These are phyloP conservation scores for Neurospora sp. DNA, from an alignment of 495 filamentous ascomycete species.

Conservation along the genomic window DNA sequence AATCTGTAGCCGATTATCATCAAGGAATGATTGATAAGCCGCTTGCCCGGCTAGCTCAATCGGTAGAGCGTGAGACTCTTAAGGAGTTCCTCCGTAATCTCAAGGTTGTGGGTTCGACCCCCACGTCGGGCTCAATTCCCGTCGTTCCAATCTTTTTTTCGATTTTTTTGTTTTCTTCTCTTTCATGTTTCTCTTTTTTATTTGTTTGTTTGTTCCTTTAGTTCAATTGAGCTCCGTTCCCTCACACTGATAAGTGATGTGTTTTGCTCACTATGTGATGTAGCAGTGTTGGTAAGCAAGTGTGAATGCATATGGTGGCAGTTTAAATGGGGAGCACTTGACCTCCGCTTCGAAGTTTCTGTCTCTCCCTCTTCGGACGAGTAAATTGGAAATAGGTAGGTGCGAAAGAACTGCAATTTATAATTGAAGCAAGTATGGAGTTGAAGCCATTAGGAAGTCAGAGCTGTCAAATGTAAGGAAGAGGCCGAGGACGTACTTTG, in stretches of 20 bases:
- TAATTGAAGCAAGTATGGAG: too few relatives aligned
- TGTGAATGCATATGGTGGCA: too few relatives aligned
- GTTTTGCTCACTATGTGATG: not conserved
- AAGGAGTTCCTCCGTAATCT: constrained; percentile 19
- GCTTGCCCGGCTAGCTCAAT: constrained; percentile 50
- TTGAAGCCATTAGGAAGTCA: too few relatives aligned
- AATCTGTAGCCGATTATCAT: not conserved
- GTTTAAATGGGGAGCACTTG: too few relatives aligned
- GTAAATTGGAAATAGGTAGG: too few relatives aligned
- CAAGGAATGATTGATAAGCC: not conserved
- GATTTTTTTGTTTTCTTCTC: not conserved
- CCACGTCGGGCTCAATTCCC: not conserved
- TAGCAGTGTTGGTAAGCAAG: too few relatives aligned
- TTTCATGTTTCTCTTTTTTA: not conserved
- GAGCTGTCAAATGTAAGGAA: too few relatives aligned
- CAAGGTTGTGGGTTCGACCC: not conserved
- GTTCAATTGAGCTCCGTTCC: not conserved
- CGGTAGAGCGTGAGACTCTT: constrained; percentile 69
- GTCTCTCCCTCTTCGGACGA: too few relatives aligned
- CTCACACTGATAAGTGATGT: not conserved
- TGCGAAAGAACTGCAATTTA: too few relatives aligned
- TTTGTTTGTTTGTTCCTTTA: not conserved
- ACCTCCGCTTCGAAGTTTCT: too few relatives aligned
- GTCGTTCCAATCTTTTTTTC: not conserved
- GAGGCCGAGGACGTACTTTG: too few relatives aligned